Evolutionary conservation across 805 yeast genomes (phyloP).

Genomic region (Jamesozyma hellenica): DNA sequence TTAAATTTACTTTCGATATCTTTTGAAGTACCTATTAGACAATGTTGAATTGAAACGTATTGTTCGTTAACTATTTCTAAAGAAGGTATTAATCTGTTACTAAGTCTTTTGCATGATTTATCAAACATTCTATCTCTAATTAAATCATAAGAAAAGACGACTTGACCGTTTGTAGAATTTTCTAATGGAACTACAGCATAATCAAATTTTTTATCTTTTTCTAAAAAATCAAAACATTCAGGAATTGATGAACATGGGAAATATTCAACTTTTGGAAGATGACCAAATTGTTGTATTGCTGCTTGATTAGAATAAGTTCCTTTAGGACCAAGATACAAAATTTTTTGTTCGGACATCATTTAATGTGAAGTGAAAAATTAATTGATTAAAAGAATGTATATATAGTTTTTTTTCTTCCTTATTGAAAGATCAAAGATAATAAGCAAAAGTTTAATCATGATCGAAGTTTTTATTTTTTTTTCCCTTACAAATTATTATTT

Average conservation of each 20-base stretch:
- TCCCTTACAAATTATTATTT: background rate
- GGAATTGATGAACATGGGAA: conserved; percentile 33
- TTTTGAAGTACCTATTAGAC: conserved; percentile 37
- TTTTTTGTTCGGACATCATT: conserved; percentile 15
- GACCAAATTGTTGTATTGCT: conserved; percentile 47
- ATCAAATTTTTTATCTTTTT: conserved; percentile 38
- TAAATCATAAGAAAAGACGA: conserved; percentile 73
- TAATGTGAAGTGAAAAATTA: too few relatives aligned
- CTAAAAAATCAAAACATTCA: conserved; percentile 54
- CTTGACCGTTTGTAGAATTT: conserved; percentile 92
- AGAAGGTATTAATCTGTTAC: conserved; percentile 23
- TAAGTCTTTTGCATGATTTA: background rate
- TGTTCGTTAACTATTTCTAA: conserved; percentile 65
- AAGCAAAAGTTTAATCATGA: too few relatives aligned
- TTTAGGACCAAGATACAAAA: conserved; percentile 77
- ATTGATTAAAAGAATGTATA: too few relatives aligned
- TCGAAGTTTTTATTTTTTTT: too few relatives aligned
- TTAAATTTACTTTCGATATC: conserved; percentile 7
- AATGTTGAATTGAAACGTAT: conserved; percentile 74
- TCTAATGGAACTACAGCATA: conserved; percentile 82
- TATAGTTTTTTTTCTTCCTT: too few relatives aligned
- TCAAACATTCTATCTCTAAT: conserved; percentile 50
- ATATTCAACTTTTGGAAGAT: conserved; percentile 19
- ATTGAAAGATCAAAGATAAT: too few relatives aligned
- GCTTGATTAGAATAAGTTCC: conserved; percentile 93